Conservation (phyloP, 192 early-diverging fungal species). For the Neocallimastix lanati region DNA sequence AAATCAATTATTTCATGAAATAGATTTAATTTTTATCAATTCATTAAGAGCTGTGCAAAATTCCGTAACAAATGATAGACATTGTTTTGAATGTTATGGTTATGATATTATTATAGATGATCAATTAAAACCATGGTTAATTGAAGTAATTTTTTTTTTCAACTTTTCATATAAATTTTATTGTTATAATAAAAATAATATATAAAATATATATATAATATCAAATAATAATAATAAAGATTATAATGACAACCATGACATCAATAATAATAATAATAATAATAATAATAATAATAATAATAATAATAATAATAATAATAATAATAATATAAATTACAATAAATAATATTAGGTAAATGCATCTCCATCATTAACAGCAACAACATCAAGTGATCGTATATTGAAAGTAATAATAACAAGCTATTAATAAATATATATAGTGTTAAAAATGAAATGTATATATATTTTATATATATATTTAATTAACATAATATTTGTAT, state of each 20-base stretch:
- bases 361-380: conserved; percentile 23
- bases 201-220: too few species aligned
- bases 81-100: conserved; percentile 39
- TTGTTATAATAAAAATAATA: background rate
- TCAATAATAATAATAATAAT: too few species aligned
- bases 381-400: conserved; percentile 22
- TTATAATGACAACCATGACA: too few species aligned
- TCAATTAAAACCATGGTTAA: conserved; percentile 31
- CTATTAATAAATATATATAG: too few species aligned
- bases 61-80: conserved; percentile 23
- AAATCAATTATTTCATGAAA: conserved; percentile 19
- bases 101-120: conserved; percentile 35
- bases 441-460: too few species aligned
- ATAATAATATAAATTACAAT: too few species aligned
- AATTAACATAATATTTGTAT: background rate
- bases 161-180: background rate
- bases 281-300: too few species aligned
- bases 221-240: too few species aligned
- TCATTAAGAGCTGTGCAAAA: conserved; percentile 27
- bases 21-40: conserved; percentile 31
- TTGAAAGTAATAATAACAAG: conserved; percentile 36
- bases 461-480: background rate
- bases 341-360: conserved; percentile 11
- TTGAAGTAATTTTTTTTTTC: conserved; percentile 24
- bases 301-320: too few species aligned